Conservation (phyloP, 2,329 filamentous ascomycete species). For the Colletotrichum musicola region DNA sequence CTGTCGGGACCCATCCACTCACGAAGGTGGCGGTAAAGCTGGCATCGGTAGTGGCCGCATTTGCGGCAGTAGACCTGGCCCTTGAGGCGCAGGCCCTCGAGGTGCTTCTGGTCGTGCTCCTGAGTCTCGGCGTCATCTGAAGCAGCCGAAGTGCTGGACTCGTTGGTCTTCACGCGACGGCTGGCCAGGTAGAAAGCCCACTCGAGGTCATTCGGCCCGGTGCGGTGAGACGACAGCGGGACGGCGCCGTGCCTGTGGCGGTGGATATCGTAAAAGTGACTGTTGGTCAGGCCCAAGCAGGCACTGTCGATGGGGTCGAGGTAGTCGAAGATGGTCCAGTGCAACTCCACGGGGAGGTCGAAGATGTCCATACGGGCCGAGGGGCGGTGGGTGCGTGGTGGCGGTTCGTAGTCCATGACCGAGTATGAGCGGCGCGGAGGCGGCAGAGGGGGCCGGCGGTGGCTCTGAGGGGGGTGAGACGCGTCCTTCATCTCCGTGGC, state of each 20-base stretch:
- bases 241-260: conserved; percentile 67
- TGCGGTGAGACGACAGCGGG: conserved; percentile 67
- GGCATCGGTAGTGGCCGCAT: conserved; percentile 71
- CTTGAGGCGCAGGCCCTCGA: conserved; percentile 64
- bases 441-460: conserved; percentile 52
- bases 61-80: conserved; percentile 74
- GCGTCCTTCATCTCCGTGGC: conserved; percentile 29
- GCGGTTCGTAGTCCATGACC: conserved; percentile 70
- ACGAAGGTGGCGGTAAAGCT: conserved; percentile 72
- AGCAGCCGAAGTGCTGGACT: conserved; percentile 19
- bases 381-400: conserved; percentile 60
- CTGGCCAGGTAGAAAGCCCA: conserved; percentile 72
- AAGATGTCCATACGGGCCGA: conserved; percentile 60
- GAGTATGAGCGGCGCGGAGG: conserved; percentile 69
- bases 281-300: conserved; percentile 70
- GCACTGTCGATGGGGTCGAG: conserved; percentile 75
- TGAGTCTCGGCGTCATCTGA: conserved; percentile 22
- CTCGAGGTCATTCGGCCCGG: conserved; percentile 73
- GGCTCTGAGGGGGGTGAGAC: conserved; percentile 35
- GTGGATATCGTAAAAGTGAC: conserved; percentile 70
- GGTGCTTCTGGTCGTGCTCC: conserved; percentile 42
- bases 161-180: conserved; percentile 50
- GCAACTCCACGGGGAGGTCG: conserved; percentile 70
- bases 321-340: conserved; percentile 71
- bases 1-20: conserved; percentile 68